Evolutionary conservation across 495 filamentous ascomycete species (phyloP).

Genomic region (Neurospora terricola): DNA sequence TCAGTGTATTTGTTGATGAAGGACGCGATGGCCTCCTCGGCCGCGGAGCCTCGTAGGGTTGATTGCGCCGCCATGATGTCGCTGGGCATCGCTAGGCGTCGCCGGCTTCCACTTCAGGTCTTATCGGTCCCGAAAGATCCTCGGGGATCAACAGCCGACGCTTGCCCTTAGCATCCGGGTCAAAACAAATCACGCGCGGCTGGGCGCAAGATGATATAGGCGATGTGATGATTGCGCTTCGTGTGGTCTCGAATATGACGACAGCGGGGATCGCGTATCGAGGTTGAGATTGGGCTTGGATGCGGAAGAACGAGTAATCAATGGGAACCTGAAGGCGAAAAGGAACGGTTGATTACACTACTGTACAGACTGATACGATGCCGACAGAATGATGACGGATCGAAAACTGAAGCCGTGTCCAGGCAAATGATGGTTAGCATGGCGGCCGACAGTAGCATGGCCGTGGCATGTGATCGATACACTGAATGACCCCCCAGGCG

Average conservation of each 20-base stretch:
- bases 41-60: slow-evolving; percentile 55
- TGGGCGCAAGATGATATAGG: not conserved
- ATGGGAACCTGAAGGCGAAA: not conserved
- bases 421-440: not conserved
- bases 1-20: slow-evolving; percentile 58
- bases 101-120: not conserved
- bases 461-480: not conserved
- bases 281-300: not conserved
- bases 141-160: not conserved
- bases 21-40: slow-evolving; percentile 57
- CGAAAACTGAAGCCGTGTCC: not conserved
- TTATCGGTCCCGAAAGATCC: not conserved
- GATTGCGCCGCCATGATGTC: slow-evolving; percentile 76
- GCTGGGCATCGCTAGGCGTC: not conserved
- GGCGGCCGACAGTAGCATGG: not conserved
- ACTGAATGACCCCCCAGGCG: not conserved
- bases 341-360: not conserved
- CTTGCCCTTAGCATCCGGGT: not conserved
- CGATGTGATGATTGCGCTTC: not conserved
- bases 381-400: not conserved
- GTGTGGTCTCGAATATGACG: not conserved
- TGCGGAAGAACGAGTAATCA: not conserved
- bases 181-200: not conserved
- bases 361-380: not conserved
- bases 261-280: not conserved